Percentiles rank a stretch among this genome's conserved stretches.
Evolutionary conservation across 2,329 filamentous ascomycete species (phyloP).

Genomic region (Neocucurbitaria cava): DNA sequence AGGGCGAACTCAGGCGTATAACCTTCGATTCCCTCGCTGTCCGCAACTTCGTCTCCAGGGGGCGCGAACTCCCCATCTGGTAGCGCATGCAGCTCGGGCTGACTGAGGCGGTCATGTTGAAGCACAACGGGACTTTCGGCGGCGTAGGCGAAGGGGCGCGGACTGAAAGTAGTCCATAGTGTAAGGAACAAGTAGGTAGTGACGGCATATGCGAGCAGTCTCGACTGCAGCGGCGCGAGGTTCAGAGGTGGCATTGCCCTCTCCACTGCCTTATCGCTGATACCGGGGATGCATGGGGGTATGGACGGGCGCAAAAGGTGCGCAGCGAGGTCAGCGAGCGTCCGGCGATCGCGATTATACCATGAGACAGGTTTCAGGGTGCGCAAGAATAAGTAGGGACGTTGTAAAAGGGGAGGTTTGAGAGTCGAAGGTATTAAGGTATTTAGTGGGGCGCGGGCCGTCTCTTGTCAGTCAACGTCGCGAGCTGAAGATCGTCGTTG

Average conservation of each 20-base stretch:
- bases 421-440: not conserved
- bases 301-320: constrained; percentile 19
- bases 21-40: constrained; percentile 37
- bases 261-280: constrained; percentile 31
- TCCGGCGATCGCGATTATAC: constrained; percentile 7
- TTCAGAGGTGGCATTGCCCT: constrained; percentile 55
- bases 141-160: constrained; percentile 65
- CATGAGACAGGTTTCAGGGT: not conserved
- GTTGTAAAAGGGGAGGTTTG: not conserved
- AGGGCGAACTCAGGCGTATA: constrained; percentile 69
- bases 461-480: not conserved
- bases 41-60: constrained; percentile 33
- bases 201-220: constrained; percentile 71
- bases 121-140: constrained; percentile 55
- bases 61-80: constrained; percentile 54
- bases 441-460: not conserved
- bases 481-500: not conserved
- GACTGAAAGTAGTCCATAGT: constrained; percentile 67
- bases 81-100: constrained; percentile 21
- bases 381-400: not conserved
- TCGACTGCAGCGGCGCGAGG: constrained; percentile 73
- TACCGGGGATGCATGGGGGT: constrained; percentile 24
- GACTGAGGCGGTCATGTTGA: constrained; percentile 18
- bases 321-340: constrained; percentile 16
- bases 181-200: constrained; percentile 66